A percentile compares a stretch with the other conserved stretches of the same genome.
These are phyloP conservation scores for Paramecium pentaurelia DNA, from an alignment of 73 alveolate genomes.

Conservation along the genomic window DNA sequence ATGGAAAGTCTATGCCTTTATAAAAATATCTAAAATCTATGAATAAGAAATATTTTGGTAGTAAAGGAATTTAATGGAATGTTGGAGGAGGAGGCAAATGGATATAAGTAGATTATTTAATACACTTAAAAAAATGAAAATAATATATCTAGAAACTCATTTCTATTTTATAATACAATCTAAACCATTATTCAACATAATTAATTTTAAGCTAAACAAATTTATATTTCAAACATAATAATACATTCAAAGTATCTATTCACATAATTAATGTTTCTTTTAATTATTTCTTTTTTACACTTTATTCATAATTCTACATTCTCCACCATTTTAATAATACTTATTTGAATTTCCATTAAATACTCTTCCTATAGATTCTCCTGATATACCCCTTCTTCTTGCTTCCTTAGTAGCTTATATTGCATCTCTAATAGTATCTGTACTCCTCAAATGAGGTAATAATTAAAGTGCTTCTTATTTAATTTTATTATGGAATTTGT, in stretches of 20 bases:
- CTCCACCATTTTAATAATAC: background rate
- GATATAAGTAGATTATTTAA: background rate
- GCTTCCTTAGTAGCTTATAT: background rate
- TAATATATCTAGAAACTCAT: background rate
- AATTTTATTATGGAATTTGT: background rate
- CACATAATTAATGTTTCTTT: background rate
- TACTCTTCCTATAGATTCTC: background rate
- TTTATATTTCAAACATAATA: too few species aligned
- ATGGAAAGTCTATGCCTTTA: background rate
- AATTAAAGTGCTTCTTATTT: background rate
- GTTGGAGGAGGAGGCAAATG: constrained; percentile 42
- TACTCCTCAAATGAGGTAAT: background rate
- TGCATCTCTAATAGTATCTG: background rate
- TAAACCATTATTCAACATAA: background rate
- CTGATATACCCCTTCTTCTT: background rate
- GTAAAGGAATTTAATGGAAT: background rate
- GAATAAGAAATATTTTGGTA: background rate
- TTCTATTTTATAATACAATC: background rate
- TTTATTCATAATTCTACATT: background rate
- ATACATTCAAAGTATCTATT: background rate
- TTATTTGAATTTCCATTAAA: background rate
- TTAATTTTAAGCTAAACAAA: background rate
- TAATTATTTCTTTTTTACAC: background rate
- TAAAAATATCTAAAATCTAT: background rate
- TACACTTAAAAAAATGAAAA: background rate